Percentiles rank a stretch among this genome's conserved stretches.
Conservation (phyloP, 1,284 basidiomycete species). For the Heterobasidion occidentale region DNA sequence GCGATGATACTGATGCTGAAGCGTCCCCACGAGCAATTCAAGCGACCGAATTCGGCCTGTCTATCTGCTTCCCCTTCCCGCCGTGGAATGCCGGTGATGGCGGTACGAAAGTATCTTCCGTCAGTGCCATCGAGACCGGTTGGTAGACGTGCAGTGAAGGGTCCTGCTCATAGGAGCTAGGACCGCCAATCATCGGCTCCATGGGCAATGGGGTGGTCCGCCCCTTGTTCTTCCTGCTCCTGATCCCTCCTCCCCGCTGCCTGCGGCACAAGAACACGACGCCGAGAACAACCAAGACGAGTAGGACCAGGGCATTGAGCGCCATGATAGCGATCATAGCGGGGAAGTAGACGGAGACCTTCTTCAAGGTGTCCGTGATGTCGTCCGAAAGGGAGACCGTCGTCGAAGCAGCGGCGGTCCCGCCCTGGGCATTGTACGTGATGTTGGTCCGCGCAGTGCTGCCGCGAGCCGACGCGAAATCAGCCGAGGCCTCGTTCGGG, state of each 20-base stretch:
- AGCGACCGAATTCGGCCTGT: constrained; percentile 37
- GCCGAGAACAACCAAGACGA: constrained; percentile 46
- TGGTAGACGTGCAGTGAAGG: constrained; percentile 40
- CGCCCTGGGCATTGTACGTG: constrained; percentile 53
- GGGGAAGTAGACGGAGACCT: constrained; percentile 56
- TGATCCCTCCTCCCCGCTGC: constrained; percentile 27
- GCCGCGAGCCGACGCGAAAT: constrained; percentile 61
- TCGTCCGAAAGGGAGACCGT: constrained; percentile 45
- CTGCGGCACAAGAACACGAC: constrained; percentile 37
- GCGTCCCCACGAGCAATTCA: neutral
- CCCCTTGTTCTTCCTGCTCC: constrained; percentile 35
- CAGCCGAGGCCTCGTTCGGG: constrained; percentile 57
- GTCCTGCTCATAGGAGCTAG: constrained; percentile 13
- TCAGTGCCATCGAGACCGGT: constrained; percentile 69
- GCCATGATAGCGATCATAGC: constrained; percentile 64
- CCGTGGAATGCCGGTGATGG: constrained; percentile 57
- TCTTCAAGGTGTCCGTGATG: constrained; percentile 46
- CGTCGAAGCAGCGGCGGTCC: constrained; percentile 29
- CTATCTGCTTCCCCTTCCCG: constrained; percentile 11
- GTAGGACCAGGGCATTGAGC: constrained; percentile 60
- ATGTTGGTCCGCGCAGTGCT: constrained; percentile 55
- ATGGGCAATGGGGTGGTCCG: constrained; percentile 49
- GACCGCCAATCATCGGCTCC: constrained; percentile 16
- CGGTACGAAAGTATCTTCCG: constrained; percentile 64
- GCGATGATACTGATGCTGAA: neutral